Percentiles rank a stretch among this genome's conserved stretches.
These are phyloP conservation scores for Abelmoschus esculentus DNA, from an alignment of 345 rosid genomes.

Conservation along the genomic window DNA sequence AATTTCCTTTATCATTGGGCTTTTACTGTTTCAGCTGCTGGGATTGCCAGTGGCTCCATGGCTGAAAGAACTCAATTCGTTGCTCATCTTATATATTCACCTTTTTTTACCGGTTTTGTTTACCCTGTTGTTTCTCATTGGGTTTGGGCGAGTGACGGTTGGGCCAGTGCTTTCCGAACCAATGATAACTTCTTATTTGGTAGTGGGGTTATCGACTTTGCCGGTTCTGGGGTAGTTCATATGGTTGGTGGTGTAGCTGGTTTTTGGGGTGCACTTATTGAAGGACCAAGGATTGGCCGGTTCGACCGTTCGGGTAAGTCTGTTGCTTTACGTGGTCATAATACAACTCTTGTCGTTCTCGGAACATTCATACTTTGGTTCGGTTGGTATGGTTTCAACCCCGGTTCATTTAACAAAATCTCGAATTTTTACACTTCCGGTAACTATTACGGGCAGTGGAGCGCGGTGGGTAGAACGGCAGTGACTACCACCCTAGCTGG, in stretches of 20 bases:
- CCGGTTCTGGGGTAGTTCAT: not conserved
- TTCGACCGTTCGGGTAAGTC: not conserved
- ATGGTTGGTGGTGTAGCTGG: not conserved
- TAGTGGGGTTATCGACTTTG: not conserved
- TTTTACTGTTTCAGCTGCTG: not conserved
- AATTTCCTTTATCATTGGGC: not conserved
- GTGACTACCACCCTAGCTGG: not conserved
- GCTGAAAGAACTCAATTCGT: not conserved
- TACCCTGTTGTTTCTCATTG: not conserved
- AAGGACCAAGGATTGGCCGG: not conserved
- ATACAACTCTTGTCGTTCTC: not conserved
- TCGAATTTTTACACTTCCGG: not conserved
- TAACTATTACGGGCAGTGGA: not conserved
- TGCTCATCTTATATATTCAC: not conserved
- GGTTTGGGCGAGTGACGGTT: conserved; percentile 1
- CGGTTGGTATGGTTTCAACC: not conserved
- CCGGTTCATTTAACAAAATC: not conserved
- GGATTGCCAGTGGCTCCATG: not conserved
- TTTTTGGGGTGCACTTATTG: not conserved
- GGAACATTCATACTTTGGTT: not conserved
- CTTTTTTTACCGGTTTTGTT: not conserved
- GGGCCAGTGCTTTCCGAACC: not conserved
- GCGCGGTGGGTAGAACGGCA: not conserved
- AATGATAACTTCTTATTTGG: not conserved
- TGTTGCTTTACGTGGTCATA: not conserved